Evolutionary conservation across 192 early-diverging fungal genomes (phyloP).

Genomic region (Backusella morwellensis): DNA sequence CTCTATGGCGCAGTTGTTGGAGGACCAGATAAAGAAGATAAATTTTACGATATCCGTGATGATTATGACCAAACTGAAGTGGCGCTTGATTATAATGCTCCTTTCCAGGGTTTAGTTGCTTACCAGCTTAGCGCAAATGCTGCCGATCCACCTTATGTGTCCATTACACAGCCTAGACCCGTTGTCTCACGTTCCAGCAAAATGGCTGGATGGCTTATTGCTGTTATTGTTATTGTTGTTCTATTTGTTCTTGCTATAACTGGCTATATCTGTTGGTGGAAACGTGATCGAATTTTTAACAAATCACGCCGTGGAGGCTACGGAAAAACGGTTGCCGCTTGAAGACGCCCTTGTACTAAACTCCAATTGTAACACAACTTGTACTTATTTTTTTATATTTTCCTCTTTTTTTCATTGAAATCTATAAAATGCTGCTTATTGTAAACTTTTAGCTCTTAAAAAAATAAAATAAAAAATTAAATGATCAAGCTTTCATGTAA

Average conservation of each 20-base stretch:
- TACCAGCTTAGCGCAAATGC: conserved; percentile 45
- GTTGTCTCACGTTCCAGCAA: conserved; percentile 30
- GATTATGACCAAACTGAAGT: conserved; percentile 53
- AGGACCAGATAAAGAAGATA: conserved; percentile 54
- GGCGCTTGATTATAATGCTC: conserved; percentile 55
- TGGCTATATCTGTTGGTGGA: conserved; percentile 14
- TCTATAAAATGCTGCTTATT: neutral
- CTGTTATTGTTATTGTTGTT: conserved; percentile 44
- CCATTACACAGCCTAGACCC: conserved; percentile 42
- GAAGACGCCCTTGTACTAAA: neutral
- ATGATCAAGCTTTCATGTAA: neutral
- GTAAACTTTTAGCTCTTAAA: neutral
- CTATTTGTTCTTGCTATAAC: conserved; percentile 30
- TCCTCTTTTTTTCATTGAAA: neutral
- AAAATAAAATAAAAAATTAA: neutral
- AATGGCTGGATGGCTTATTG: conserved; percentile 44
- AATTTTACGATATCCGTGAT: conserved; percentile 42
- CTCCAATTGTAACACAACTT: neutral
- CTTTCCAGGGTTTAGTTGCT: conserved; percentile 48
- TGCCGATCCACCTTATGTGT: conserved; percentile 44
- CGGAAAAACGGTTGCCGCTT: neutral
- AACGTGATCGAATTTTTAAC: conserved; percentile 14
- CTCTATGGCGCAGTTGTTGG: conserved; percentile 59
- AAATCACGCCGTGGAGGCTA: conserved; percentile 3
- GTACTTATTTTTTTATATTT: neutral